These are phyloP conservation scores for Xylariaceae sp. DNA, from an alignment of 2,329 filamentous ascomycete species.

Conservation along the genomic window DNA sequence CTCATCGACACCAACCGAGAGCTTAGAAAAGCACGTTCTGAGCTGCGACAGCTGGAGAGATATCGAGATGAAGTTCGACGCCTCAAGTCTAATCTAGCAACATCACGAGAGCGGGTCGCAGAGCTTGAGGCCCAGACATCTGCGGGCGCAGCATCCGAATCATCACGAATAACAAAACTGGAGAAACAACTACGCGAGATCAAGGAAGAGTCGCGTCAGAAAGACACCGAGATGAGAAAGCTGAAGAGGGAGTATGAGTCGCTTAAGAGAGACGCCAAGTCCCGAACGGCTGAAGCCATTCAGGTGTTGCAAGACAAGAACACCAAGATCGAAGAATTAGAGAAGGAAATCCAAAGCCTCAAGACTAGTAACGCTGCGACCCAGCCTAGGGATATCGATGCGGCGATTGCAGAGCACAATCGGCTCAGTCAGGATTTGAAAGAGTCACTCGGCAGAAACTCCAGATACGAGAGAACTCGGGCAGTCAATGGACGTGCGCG, in stretches of 20 bases:
- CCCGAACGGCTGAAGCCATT: constrained; percentile 50
- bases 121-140: constrained; percentile 37
- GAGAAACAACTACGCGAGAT: constrained; percentile 40
- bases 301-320: constrained; percentile 53
- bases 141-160: constrained; percentile 22
- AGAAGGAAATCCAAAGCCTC: constrained; percentile 46
- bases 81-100: constrained; percentile 46
- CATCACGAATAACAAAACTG: constrained; percentile 36
- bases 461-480: constrained; percentile 20
- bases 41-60: constrained; percentile 47
- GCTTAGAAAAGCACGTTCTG: constrained; percentile 48
- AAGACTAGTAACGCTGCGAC: constrained; percentile 31
- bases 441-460: constrained; percentile 24
- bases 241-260: constrained; percentile 49
- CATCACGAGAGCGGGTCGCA: constrained; percentile 41
- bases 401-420: constrained; percentile 17
- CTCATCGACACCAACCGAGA: constrained; percentile 50
- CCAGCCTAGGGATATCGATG: constrained; percentile 12
- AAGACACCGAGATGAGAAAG: constrained; percentile 45
- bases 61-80: constrained; percentile 50
- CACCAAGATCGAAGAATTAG: constrained; percentile 51
- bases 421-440: constrained; percentile 26
- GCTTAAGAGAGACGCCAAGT: constrained; percentile 49
- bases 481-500: constrained; percentile 17
- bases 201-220: constrained; percentile 42